Base-by-base conservation (phyloP, 2,329 filamentous ascomycete genomes). In the Epichloe aotearoae region DNA sequence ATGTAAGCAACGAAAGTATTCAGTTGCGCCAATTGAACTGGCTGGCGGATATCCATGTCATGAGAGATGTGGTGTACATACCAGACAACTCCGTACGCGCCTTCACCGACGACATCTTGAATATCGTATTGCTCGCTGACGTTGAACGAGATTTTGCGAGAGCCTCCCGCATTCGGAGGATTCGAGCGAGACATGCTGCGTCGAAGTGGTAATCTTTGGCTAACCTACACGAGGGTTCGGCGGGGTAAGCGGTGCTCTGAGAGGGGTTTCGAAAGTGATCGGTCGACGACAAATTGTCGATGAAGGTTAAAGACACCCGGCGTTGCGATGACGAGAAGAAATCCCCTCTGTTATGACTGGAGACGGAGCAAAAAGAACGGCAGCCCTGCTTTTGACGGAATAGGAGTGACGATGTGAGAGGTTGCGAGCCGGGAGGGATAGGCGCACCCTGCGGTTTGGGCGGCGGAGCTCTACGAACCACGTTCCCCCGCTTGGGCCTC, bases 91-190 rank as follows among this genome's bases (percentile, higher is more conserved):
- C 93, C 93, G 65, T 98, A 98, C 57, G 93, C 93, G 64, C 93
- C 93, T 72, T 98, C 93, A 59, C 93, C 93, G 54, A 98, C 94
- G 46, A 98, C 93, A 83, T 98, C 93, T 69, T 97, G 91, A 59
- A 98, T 98, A 65, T 98, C 93, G 67, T 98, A 98, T 70, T 98
- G 93, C 70, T 98, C 93, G 64, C 90, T 96, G 56, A 98, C 93
- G 66, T 98, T 98, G 83, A 98, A 98, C 51, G 90, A 97, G 68
- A 98, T 98, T 80, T 97, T 98, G 67, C 93, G 80, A 61, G 82
- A 84, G 61, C 79, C 79, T 62, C 76, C 70, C 52, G 75, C 76
- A 66, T 73, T 80, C 61, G 73, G 77, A 57, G 75, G 67, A 62
- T 73, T 71, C 53, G 76, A 63, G 62, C 77, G 77, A 64, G 77